Percentiles rank a stretch among this genome's conserved stretches.
Conservation (phyloP, 2,329 filamentous ascomycete species). For the Claviceps purpurea region DNA sequence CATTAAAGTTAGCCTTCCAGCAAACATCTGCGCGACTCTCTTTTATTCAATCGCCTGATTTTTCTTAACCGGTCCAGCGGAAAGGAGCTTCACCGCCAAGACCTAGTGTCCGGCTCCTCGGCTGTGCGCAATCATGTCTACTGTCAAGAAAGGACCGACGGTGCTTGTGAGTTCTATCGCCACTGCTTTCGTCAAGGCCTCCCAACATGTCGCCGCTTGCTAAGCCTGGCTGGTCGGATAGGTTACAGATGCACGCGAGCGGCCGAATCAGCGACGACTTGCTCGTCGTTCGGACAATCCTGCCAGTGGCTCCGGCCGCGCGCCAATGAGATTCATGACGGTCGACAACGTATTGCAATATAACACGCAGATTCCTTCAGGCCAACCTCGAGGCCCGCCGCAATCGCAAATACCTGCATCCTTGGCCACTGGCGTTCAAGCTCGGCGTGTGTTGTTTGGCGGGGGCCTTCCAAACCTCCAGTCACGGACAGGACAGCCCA, state of each 20-base stretch:
- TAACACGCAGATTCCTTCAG: conserved; percentile 87
- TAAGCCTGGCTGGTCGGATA: conserved; percentile 9
- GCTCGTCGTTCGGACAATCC: conserved; percentile 21
- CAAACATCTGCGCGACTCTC: neutral
- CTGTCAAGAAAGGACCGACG: conserved; percentile 43
- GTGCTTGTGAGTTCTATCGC: conserved; percentile 36
- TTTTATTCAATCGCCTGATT: neutral
- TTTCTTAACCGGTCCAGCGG: neutral
- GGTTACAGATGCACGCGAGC: conserved; percentile 27
- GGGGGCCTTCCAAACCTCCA: conserved; percentile 27
- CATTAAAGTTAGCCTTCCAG: neutral
- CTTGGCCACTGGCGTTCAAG: conserved; percentile 7
- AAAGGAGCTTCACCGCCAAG: neutral
- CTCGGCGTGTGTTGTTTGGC: conserved; percentile 16
- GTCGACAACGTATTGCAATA: conserved; percentile 94
- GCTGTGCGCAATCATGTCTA: conserved; percentile 21
- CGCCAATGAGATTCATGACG: conserved; percentile 61
- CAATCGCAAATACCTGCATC: conserved; percentile 24
- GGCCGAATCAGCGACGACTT: conserved; percentile 18
- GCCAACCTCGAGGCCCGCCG: conserved; percentile 67
- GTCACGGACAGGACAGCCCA: conserved; percentile 37
- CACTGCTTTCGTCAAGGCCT: neutral
- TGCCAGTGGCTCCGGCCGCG: conserved; percentile 16
- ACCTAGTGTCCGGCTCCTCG: neutral
- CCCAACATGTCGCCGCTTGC: neutral